These are phyloP conservation scores for Furcasterigmium sp. DNA, from an alignment of 2,329 filamentous ascomycete species.

Conservation along the genomic window DNA sequence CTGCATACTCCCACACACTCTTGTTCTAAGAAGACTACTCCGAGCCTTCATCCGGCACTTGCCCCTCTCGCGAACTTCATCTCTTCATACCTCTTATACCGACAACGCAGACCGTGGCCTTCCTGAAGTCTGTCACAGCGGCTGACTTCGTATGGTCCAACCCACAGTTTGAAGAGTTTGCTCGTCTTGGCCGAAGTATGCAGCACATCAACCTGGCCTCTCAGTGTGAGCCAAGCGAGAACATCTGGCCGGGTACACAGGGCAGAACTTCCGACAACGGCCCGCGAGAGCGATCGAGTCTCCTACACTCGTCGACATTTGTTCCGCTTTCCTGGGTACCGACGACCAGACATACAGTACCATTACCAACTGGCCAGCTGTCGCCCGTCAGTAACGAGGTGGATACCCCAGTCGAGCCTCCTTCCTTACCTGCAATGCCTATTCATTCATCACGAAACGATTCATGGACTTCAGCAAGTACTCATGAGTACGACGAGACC, in stretches of 20 bases:
- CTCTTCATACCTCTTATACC: too few relatives aligned
- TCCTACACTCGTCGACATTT: constrained; percentile 28
- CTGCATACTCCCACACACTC: neutral
- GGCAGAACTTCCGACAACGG: constrained; percentile 39
- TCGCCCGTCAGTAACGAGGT: constrained; percentile 49
- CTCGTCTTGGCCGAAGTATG: too few relatives aligned
- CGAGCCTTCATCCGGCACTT: neutral
- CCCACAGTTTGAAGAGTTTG: too few relatives aligned
- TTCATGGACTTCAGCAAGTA: constrained; percentile 31
- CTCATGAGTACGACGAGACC: constrained; percentile 25
- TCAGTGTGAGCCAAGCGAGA: constrained; percentile 34
- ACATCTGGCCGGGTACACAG: constrained; percentile 40
- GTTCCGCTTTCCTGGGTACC: constrained; percentile 23
- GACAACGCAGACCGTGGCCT: too few relatives aligned
- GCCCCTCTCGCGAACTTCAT: neutral
- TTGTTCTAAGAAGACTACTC: neutral
- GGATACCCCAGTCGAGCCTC: constrained; percentile 32
- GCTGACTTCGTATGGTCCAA: too few relatives aligned
- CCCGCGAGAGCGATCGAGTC: constrained; percentile 22
- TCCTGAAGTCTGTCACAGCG: too few relatives aligned
- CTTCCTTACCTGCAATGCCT: constrained; percentile 35
- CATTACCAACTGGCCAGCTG: constrained; percentile 40
- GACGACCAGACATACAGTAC: constrained; percentile 18
- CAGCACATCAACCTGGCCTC: too few relatives aligned
- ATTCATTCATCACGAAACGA: constrained; percentile 40